These are phyloP conservation scores for Paspalum vaginatum DNA, from an alignment of 176 grass and related monocot species.

Conservation along the genomic window DNA sequence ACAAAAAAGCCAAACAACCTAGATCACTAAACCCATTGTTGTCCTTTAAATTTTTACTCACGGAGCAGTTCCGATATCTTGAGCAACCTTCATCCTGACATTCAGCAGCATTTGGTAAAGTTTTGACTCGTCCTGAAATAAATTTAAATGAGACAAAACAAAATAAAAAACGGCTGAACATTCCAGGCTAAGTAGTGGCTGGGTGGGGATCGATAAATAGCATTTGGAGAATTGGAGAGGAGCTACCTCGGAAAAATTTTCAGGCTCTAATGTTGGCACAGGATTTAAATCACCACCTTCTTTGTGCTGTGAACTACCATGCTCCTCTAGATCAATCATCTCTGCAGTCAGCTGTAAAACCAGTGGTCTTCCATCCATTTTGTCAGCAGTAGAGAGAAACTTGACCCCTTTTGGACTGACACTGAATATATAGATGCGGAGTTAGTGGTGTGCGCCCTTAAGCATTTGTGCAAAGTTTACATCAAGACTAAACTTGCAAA, in stretches of 20 bases:
- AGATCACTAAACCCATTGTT: constrained; percentile 8
- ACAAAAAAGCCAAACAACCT: constrained; percentile 7
- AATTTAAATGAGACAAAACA: constrained; percentile 28
- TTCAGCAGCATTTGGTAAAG: constrained; percentile 76
- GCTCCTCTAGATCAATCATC: constrained; percentile 81
- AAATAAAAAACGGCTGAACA: constrained; percentile 7
- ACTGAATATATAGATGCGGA: constrained; percentile 56
- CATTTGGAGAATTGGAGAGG: constrained; percentile 5
- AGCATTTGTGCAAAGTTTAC: constrained; percentile 23
- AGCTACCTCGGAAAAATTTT: constrained; percentile 72
- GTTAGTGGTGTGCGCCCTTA: not conserved
- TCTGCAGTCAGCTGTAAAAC: constrained; percentile 76
- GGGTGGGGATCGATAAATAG: constrained; percentile 25
- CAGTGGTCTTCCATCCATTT: constrained; percentile 60
- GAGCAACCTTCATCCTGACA: constrained; percentile 75
- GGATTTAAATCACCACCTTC: constrained; percentile 61
- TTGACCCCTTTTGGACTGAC: constrained; percentile 68
- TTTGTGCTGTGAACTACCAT: constrained; percentile 59
- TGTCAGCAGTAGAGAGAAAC: constrained; percentile 67
- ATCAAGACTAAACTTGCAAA: constrained; percentile 9
- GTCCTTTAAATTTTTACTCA: constrained; percentile 55
- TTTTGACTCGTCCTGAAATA: constrained; percentile 74
- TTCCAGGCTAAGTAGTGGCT: not conserved
- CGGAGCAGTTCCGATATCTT: constrained; percentile 80
- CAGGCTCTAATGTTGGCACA: constrained; percentile 41